Evolutionary conservation across 2,329 filamentous ascomycete genomes (phyloP).

Genomic region (Chaetomium sp.): DNA sequence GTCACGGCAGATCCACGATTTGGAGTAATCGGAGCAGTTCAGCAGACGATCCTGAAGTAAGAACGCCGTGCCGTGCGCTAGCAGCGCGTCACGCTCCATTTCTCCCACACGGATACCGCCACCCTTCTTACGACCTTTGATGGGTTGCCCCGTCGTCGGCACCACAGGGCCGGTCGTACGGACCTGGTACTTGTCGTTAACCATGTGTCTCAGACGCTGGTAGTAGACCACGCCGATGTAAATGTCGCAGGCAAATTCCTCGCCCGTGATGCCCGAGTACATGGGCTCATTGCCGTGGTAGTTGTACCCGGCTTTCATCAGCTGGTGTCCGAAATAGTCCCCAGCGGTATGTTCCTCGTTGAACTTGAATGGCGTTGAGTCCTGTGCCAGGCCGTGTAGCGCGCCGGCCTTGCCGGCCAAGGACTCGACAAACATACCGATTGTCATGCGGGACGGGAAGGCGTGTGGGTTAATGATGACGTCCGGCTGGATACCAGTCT

Average conservation of each 20-base stretch:
- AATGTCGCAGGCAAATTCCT: constrained; percentile 90
- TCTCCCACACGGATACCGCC: constrained; percentile 98
- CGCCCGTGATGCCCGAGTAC: constrained; percentile 94
- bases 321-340: constrained; percentile 93
- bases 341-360: constrained; percentile 85
- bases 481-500: constrained; percentile 93
- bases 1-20: constrained; percentile 78
- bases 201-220: constrained; percentile 97
- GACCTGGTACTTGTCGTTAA: constrained; percentile 99
- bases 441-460: constrained; percentile 99
- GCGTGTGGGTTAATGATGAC: constrained; percentile 99
- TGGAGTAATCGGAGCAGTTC: constrained; percentile 93
- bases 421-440: constrained; percentile 98
- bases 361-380: constrained; percentile 92
- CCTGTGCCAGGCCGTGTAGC: constrained; percentile 90
- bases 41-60: constrained; percentile 89
- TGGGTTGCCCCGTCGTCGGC: constrained; percentile 84
- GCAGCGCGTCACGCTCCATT: constrained; percentile 94
- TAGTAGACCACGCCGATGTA: constrained; percentile 98
- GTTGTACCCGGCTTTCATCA: constrained; percentile 93
- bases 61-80: constrained; percentile 93
- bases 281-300: constrained; percentile 98
- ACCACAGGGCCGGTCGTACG: constrained; percentile 92
- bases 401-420: constrained; percentile 92
- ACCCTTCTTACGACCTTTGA: constrained; percentile 93